Evolutionary conservation across 129 eudicot genomes (phyloP), one percentile per base, ranked within the genome.

Genomic region (Ambrosia artemisiifolia): DNA sequence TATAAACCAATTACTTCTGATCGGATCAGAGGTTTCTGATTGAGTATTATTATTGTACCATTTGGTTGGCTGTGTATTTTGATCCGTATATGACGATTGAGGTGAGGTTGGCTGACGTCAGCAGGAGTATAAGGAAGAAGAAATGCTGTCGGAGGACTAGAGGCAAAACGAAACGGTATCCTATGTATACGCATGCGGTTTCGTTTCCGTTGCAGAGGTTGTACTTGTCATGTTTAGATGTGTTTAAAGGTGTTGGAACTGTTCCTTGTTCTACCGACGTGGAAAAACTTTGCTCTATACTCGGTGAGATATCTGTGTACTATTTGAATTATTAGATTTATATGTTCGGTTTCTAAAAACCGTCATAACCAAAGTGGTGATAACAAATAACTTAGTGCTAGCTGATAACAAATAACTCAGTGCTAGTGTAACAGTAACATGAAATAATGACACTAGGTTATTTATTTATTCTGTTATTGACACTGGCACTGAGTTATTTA

Each of bases 201-300:
- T 71, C 84, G 38, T 35, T 44, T 38, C 71, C 82, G 60, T 82
- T 90, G 72, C 96, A 90, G 79, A 19, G 76, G 70, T 78, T 90
- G 59, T 90, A 80, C 43, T 34, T 70, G 48, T 71, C 82, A 0
- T 90, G 96, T 61, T 7, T 14, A 6, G 79, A 75, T 3, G 93
- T 77, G 67, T 90, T 90, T 48, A 82, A 83, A 75, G 92, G 91
- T 51, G 79, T 71, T 51, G 93, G 93, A 3, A 71, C 84, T 13
- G 93, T 90, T 75, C 96, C 92, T 53, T 79, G 81, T 18, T 63
- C 85, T 38, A 19, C 43, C 16, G 76, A 87, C 54, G 96, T 90
- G 13, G 82, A 85, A 16, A 76, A 66, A 12, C 78, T 90, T 54
- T 71, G 88, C 71, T 71, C 34, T 20, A 90, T 87, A 69, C 84